Percentiles rank a stretch among this genome's conserved stretches.
Evolutionary conservation across 306 rosid species (phyloP).

Genomic region (Ormosia emarginata): DNA sequence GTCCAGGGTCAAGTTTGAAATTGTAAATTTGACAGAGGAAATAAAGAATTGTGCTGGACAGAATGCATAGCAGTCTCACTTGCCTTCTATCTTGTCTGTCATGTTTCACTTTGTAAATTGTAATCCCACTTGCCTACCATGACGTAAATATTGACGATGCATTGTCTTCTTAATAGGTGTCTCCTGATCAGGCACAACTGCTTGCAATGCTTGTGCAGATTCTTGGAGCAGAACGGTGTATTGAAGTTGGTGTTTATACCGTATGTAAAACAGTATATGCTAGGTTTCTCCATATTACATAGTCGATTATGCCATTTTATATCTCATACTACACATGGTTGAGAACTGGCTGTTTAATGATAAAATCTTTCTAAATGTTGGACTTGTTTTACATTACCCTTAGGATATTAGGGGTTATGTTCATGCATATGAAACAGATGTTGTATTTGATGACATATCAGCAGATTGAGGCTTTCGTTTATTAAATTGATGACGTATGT

Average conservation of each 20-base stretch:
- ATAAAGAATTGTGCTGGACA: not conserved
- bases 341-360: not conserved
- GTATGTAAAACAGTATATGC: slow-evolving; percentile 34
- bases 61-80: not conserved
- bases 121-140: not conserved
- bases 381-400: not conserved
- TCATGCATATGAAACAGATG: not conserved
- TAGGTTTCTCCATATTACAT: slow-evolving; percentile 17
- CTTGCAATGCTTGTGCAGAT: slow-evolving; percentile 92
- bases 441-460: not conserved
- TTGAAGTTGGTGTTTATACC: slow-evolving; percentile 94
- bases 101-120: not conserved
- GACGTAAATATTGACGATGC: slow-evolving; percentile 23
- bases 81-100: slow-evolving; percentile 2
- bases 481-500: not conserved
- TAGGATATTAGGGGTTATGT: not conserved
- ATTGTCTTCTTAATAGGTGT: slow-evolving; percentile 51
- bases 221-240: slow-evolving; percentile 86
- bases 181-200: slow-evolving; percentile 96
- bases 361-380: not conserved
- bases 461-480: not conserved
- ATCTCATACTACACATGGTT: not conserved
- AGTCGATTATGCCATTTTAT: not conserved
- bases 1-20: not conserved
- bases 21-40: slow-evolving; percentile 13